Percentiles rank a stretch among this genome's conserved stretches.
Evolutionary conservation across 768 basidiomycete species (phyloP).

Genomic region (Wakefieldia striispora): DNA sequence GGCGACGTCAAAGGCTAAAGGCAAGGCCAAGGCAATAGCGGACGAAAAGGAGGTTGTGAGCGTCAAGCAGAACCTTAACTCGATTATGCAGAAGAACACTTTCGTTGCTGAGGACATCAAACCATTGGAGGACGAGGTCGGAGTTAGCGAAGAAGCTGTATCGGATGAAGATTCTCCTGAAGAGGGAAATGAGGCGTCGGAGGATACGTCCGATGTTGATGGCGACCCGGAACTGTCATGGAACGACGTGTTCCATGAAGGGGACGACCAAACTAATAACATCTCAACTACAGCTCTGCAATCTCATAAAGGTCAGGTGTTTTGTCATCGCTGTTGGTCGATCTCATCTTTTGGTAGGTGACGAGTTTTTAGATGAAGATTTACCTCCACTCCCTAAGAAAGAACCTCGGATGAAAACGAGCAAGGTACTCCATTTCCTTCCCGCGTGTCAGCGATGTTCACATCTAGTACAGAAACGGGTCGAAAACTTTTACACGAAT

Average conservation of each 20-base stretch:
- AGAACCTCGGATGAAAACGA: slow-evolving; percentile 86
- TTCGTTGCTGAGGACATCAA: slow-evolving; percentile 84
- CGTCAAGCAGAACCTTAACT: slow-evolving; percentile 84
- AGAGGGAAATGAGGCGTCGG: slow-evolving; percentile 41
- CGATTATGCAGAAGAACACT: slow-evolving; percentile 85
- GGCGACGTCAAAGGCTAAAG: slow-evolving; percentile 44
- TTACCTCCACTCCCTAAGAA: slow-evolving; percentile 42
- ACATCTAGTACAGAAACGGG: slow-evolving; percentile 62
- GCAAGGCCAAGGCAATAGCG: slow-evolving; percentile 44
- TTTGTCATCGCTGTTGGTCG: not conserved
- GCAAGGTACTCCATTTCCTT: slow-evolving; percentile 56
- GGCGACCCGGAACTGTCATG: slow-evolving; percentile 64
- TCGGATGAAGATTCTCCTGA: slow-evolving; percentile 36
- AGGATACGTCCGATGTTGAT: slow-evolving; percentile 28
- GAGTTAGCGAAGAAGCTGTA: slow-evolving; percentile 30
- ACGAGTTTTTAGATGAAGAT: slow-evolving; percentile 34
- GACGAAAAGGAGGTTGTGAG: slow-evolving; percentile 45
- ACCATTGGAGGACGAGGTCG: slow-evolving; percentile 54
- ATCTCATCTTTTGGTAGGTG: slow-evolving; percentile 26
- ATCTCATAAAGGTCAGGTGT: slow-evolving; percentile 20
- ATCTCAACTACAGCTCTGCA: slow-evolving; percentile 5
- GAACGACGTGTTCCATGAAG: slow-evolving; percentile 82
- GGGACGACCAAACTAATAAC: slow-evolving; percentile 26
- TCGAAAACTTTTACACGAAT: slow-evolving; percentile 82
- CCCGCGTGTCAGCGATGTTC: slow-evolving; percentile 1